Evolutionary conservation across 2,329 filamentous ascomycete species (phyloP), one percentile per base, ranked within the genome.

Genomic region (Diaporthe batatas): DNA sequence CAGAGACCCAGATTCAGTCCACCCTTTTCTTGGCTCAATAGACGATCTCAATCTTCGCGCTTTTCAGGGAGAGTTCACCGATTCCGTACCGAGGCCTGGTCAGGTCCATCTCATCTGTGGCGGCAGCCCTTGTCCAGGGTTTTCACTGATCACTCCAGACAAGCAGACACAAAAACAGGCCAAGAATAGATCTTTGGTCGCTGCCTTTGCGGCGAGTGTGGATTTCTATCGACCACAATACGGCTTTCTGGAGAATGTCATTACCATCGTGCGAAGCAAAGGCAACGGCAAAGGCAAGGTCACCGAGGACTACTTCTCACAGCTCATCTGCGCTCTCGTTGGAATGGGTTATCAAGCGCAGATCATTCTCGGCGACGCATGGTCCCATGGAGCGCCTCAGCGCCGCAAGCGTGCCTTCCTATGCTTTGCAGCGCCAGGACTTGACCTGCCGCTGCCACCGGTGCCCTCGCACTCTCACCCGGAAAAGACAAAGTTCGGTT

Each of bases 71-170:
- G 78, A 83, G 5, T 83, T 83, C n/a, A 78, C 82, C 0, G 73
- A 77, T 0, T 80, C 83, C 0, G 84, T 93, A 6, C 91, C 92
- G 0, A 77, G 76, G 0, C 84, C 92, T 0, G 92, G 91, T 0
- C 84, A 91, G 0, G 88, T 96, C 0, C 88, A 93, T 14, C 87
- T 94, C 39, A 89, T 96, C 11, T 89, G 88, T 1, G 94, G 89
- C 1, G 94, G 94, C 0, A 93, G 90, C 68, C 94, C 94, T 0
- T 97, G 94, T 76, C 93, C 92, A 21, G 94, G 92, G 0, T 96
- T 94, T 77, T 95, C 93, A 0, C 70, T 76, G 0, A 80, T 94
- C 0, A 95, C 95, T 6, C 76, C 76, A 0, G 81, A 91, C 76
- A 90, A 86, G 76, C 82, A 85, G 0, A 91, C 87, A 2, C 78